Evolutionary conservation across 2,329 filamentous ascomycete genomes (phyloP).

Genomic region (Calonectria pseudoreteaudii): DNA sequence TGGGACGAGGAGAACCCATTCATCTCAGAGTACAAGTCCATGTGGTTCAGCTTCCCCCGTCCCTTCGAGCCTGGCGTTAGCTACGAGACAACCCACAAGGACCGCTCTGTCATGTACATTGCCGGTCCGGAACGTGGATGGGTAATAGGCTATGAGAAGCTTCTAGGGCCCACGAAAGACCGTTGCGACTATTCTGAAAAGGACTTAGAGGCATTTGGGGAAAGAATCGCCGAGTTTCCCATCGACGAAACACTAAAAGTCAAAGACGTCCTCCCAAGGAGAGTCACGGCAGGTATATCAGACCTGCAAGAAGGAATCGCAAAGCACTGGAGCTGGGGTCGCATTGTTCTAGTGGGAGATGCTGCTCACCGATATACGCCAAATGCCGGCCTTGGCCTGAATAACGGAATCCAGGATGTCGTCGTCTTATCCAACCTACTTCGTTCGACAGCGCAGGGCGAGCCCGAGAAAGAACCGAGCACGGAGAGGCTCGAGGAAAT

Average conservation of each 20-base stretch:
- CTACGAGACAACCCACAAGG: not conserved
- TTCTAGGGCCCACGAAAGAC: not conserved
- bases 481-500: slow-evolving; percentile 13
- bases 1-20: not conserved
- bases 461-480: not conserved
- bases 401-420: slow-evolving; percentile 24
- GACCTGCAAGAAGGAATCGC: slow-evolving; percentile 30
- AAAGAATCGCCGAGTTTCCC: not conserved
- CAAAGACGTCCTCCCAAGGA: not conserved
- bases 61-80: not conserved
- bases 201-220: slow-evolving; percentile 9
- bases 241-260: not conserved
- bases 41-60: not conserved
- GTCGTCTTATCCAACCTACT: slow-evolving; percentile 3
- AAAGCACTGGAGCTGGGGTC: slow-evolving; percentile 30
- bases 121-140: not conserved
- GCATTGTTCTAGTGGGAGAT: slow-evolving; percentile 32
- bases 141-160: not conserved
- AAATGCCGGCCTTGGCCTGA: slow-evolving; percentile 32
- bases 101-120: not conserved
- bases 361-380: slow-evolving; percentile 36
- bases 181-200: not conserved
- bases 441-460: not conserved
- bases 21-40: not conserved
- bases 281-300: slow-evolving; percentile 15